Evolutionary conservation across 345 rosid species (phyloP).

Genomic region (Carallia pectinifolia): DNA sequence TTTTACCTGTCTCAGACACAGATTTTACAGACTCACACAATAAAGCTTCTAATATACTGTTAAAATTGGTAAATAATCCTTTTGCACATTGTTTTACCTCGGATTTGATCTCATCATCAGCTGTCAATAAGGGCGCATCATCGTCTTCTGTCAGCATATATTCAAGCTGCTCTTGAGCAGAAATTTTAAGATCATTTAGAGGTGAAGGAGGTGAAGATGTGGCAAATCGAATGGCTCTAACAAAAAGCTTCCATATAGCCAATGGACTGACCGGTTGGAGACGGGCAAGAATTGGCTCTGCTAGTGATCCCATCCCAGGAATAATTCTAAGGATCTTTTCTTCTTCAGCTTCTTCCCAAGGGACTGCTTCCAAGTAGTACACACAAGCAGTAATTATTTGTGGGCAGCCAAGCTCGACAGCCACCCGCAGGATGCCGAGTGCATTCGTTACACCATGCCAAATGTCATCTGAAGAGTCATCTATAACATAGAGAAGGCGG

Average conservation of each 20-base stretch:
- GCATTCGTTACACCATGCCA: constrained; percentile 79
- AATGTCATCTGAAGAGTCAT: constrained; percentile 47
- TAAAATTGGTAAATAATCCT: constrained; percentile 47
- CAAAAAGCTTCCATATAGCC: constrained; percentile 51
- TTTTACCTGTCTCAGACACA: constrained; percentile 24
- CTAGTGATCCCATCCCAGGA: constrained; percentile 65
- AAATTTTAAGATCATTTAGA: constrained; percentile 55
- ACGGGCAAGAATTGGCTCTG: constrained; percentile 70
- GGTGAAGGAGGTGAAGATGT: constrained; percentile 56
- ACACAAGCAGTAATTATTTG: constrained; percentile 62
- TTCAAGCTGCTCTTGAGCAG: constrained; percentile 83
- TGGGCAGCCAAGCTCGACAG: constrained; percentile 64
- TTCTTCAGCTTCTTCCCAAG: constrained; percentile 95
- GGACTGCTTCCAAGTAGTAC: constrained; percentile 87
- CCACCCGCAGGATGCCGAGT: constrained; percentile 73
- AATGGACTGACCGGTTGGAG: constrained; percentile 67
- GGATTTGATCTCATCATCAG: constrained; percentile 55
- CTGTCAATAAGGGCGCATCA: constrained; percentile 64
- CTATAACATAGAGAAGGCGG: constrained; percentile 59
- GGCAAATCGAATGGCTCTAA: constrained; percentile 62
- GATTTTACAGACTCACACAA: constrained; percentile 33
- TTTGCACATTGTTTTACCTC: constrained; percentile 62
- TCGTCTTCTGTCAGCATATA: constrained; percentile 93
- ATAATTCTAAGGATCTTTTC: constrained; percentile 72
- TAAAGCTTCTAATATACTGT: constrained; percentile 43